Evolutionary conservation across 352 stramenopile genomes (phyloP).

Genomic region (Pythium periplocum): DNA sequence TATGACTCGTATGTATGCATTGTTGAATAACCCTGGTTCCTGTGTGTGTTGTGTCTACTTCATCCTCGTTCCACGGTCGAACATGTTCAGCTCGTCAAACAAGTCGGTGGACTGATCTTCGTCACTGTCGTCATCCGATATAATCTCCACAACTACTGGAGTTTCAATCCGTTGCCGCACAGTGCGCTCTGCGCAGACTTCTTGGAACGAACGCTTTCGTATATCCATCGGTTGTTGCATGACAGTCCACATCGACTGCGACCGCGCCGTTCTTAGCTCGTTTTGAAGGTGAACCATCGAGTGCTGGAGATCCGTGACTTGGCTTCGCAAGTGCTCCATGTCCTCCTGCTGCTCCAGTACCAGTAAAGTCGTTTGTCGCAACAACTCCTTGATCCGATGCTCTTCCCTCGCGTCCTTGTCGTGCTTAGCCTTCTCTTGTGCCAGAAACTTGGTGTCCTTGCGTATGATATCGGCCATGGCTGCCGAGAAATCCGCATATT

Average conservation of each 20-base stretch:
- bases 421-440: conserved; percentile 1
- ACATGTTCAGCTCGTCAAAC: conserved; percentile 10
- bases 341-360: conserved; percentile 19
- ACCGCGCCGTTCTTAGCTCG: background rate
- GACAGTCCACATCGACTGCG: too few relatives aligned
- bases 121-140: too few relatives aligned
- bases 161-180: too few relatives aligned
- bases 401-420: conserved; percentile 7
- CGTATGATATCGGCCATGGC: conserved; percentile 9
- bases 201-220: too few relatives aligned
- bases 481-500: conserved; percentile 12
- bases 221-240: too few relatives aligned
- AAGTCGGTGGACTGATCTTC: too few relatives aligned
- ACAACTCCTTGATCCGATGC: conserved; percentile 10
- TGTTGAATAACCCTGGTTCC: too few relatives aligned
- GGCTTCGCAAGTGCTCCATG: conserved; percentile 5
- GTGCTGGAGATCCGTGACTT: conserved; percentile 8
- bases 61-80: conserved; percentile 2
- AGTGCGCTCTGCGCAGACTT: too few relatives aligned
- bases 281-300: conserved; percentile 5
- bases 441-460: conserved; percentile 10
- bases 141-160: too few relatives aligned
- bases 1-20: background rate
- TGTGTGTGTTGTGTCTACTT: too few relatives aligned
- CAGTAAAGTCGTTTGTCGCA: conserved; percentile 13